Conservation (phyloP, 768 basidiomycete genomes). For the Hysterangium stoloniferum region DNA sequence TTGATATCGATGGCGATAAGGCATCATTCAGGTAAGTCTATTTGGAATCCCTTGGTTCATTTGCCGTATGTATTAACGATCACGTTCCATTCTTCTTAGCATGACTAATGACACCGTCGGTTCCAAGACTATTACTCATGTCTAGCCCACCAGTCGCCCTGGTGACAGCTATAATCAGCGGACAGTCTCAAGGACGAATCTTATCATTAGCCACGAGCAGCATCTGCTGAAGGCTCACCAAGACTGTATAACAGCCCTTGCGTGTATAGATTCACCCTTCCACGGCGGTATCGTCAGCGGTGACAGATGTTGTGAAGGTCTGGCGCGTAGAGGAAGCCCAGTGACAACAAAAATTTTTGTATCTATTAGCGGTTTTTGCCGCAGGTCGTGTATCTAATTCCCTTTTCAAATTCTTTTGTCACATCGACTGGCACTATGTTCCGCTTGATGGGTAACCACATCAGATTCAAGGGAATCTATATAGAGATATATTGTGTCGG, state of each 20-base stretch:
- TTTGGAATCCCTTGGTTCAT: slow-evolving; percentile 13
- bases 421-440: too few species aligned
- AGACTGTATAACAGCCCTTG: slow-evolving; percentile 80
- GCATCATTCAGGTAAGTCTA: slow-evolving; percentile 63
- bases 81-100: slow-evolving; percentile 19
- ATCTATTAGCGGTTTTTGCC: too few species aligned
- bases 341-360: too few species aligned
- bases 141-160: slow-evolving; percentile 41
- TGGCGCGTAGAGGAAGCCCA: slow-evolving; percentile 61
- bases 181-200: slow-evolving; percentile 64
- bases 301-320: slow-evolving; percentile 87
- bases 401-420: too few species aligned
- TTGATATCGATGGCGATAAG: slow-evolving; percentile 66
- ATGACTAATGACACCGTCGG: slow-evolving; percentile 32
- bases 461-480: too few species aligned
- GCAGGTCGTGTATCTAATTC: too few species aligned
- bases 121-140: slow-evolving; percentile 39
- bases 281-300: slow-evolving; percentile 88
- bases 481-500: too few species aligned
- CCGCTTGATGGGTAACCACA: too few species aligned
- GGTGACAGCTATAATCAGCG: slow-evolving; percentile 55
- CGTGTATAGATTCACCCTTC: slow-evolving; percentile 88
- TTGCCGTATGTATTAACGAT: background rate
- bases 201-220: slow-evolving; percentile 78
- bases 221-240: slow-evolving; percentile 81